Evolutionary conservation across 2,329 filamentous ascomycete species (phyloP), one percentile per base, ranked within the genome.

Genomic region (Gliomastix tumulicola): DNA sequence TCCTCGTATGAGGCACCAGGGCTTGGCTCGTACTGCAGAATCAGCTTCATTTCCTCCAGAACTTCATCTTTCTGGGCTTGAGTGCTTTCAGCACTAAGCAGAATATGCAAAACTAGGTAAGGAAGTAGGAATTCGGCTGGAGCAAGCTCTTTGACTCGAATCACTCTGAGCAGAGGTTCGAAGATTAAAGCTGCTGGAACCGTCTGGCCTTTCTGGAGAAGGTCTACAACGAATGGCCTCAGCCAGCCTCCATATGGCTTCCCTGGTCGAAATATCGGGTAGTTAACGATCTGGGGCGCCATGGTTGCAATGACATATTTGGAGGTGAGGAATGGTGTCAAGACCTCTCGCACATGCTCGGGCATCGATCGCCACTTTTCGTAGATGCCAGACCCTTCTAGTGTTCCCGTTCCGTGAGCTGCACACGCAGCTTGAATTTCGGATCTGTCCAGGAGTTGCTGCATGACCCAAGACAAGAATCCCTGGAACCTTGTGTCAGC

Each of bases 391-490:
- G 73, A 74, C 10, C 70, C 68, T 20, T 79, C 74, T 4, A 55
- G 16, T 39, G 51, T 52, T 5, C 57, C 57, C 1, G 57, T 56
- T 4, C 62, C 60, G 25, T 63, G 57, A 54, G 59, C 57, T 21
- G 55, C 57, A 35, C 66, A 69, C 1, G 73, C 76, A 10, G 73
- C 66, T 40, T 71, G 79, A 50, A 96, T 81, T 20, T 84, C 81
- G 50, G 84, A 87, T 46, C 82, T 79, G 31, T 82, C 80, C 4
- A 97, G 71, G 28, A 97, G 71, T 49, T 94, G 84, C 58, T 99
- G 92, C 80, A 98, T 96, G 3, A 84, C 86, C 59, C 85, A 98
- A 2, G 90, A 90, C 15, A 99, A 70, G 53, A 94, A 95, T 0
- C 88, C 89, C 57, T 97, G 92, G 6, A 88, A 74, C 45, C 79